Conservation (phyloP, 1,284 basidiomycete genomes). For the Ustilago shanxiensis region DNA sequence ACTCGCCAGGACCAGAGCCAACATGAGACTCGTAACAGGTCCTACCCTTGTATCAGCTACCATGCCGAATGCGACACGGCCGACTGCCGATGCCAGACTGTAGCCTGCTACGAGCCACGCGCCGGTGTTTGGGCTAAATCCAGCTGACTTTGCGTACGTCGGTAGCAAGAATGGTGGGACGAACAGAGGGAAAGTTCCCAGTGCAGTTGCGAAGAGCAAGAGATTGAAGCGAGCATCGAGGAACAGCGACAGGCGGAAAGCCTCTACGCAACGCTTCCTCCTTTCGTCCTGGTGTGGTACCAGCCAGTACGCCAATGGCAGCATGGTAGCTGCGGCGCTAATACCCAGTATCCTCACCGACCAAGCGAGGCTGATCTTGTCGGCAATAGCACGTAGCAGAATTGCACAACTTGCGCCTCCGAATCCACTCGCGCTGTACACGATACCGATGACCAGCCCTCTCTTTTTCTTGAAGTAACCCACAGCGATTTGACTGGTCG, state of each 20-base stretch:
- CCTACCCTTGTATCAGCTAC: slow-evolving; percentile 51
- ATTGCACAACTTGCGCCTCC: slow-evolving; percentile 68
- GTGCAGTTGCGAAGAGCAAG: slow-evolving; percentile 63
- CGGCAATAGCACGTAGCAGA: slow-evolving; percentile 50
- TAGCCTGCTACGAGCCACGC: slow-evolving; percentile 63
- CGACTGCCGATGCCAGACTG: slow-evolving; percentile 51
- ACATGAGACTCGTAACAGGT: slow-evolving; percentile 46
- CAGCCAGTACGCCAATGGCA: slow-evolving; percentile 41
- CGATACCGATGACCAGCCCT: slow-evolving; percentile 68
- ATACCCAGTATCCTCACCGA: slow-evolving; percentile 58
- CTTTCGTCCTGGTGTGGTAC: slow-evolving; percentile 34
- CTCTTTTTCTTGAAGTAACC: slow-evolving; percentile 66
- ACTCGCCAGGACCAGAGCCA: slow-evolving; percentile 43
- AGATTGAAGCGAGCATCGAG: slow-evolving; percentile 63
- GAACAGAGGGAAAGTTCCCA: slow-evolving; percentile 69
- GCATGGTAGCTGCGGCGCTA: slow-evolving; percentile 18
- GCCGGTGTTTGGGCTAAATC: slow-evolving; percentile 54
- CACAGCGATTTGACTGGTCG: slow-evolving; percentile 49
- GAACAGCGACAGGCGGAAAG: slow-evolving; percentile 58
- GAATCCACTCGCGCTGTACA: slow-evolving; percentile 67
- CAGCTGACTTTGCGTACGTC: slow-evolving; percentile 66
- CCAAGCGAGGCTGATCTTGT: slow-evolving; percentile 58
- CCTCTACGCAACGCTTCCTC: slow-evolving; percentile 20
- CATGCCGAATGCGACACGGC: slow-evolving; percentile 50
- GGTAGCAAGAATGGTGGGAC: slow-evolving; percentile 71